Evolutionary conservation across 129 eudicot genomes (phyloP), one percentile per base, ranked within the genome.

Genomic region (Artemisia argyi): DNA sequence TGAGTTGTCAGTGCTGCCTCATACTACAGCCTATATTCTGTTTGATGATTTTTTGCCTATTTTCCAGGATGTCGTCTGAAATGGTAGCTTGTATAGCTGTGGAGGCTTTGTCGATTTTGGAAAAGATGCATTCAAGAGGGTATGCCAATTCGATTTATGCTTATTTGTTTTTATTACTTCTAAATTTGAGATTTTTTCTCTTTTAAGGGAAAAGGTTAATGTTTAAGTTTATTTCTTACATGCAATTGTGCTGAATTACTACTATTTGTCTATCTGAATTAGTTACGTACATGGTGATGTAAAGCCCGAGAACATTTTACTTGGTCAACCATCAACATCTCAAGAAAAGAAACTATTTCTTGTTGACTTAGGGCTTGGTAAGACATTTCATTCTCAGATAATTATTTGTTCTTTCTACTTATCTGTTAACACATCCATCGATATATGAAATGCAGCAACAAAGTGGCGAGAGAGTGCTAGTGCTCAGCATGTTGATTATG

Each of bases 231-330:
- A 11, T 63, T 70, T 71, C 58, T 44, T 78, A n/a, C 57, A 55
- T 71, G 46, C 13, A 42, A 72, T 59, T 47, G 7, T 75, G 30
- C 24, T 44, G 20, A 53, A 32, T 32, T 32, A 5, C 42, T 32
- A 32, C 42, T 32, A 32, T 32, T 32, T 32, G 42, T 32, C 42
- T 32, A 5, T 5, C 6, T 32, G 42, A 65, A 15, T 70, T 61
- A 90, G 96, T 61, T 90, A 87, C 54, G 93, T 90, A 74, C 96
- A 90, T 46, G 96, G 96, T 58, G 96, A 90, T 77, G 93, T 90
- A 53, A 90, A 90, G 73, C 96, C 96, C 1, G 96, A 90, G 72
- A 90, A 90, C 78, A 87, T 90, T 76, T 69, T 90, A 48, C 93
- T 90, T 68, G 96, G 96, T 22, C 96, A 90, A 80, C 93, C 91